phyloP scores from a whole-genome alignment of 2,329 filamentous ascomycete species.

The Ploettnerulaceae sp. region DNA sequence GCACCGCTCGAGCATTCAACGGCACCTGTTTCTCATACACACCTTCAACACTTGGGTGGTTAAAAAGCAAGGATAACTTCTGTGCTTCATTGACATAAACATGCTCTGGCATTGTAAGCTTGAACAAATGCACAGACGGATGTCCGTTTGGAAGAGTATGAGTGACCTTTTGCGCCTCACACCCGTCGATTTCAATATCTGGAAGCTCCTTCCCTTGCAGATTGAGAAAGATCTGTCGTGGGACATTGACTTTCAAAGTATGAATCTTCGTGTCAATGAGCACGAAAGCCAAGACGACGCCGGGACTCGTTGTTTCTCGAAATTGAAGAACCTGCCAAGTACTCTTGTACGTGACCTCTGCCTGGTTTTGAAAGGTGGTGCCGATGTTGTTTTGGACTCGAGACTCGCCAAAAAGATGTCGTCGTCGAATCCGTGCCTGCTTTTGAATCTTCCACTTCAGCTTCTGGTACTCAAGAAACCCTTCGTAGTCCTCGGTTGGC shows the following conservation, averaged over 20 bases:
- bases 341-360: conserved; percentile 81
- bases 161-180: conserved; percentile 86
- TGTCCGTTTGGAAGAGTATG: conserved; percentile 94
- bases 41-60: conserved; percentile 90
- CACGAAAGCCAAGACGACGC: conserved; percentile 82
- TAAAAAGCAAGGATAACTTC: conserved; percentile 78
- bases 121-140: conserved; percentile 89
- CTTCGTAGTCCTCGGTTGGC: conserved; percentile 79
- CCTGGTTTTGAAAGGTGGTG: conserved; percentile 81
- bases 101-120: conserved; percentile 83
- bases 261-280: conserved; percentile 93
- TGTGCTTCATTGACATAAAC: conserved; percentile 79
- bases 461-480: conserved; percentile 91
- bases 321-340: conserved; percentile 95
- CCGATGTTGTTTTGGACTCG: conserved; percentile 60
- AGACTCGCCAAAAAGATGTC: conserved; percentile 90
- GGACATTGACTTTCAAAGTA: conserved; percentile 80
- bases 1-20: conserved; percentile 76
- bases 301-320: conserved; percentile 73
- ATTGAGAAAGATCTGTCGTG: conserved; percentile 85
- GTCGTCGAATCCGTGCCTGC: conserved; percentile 75
- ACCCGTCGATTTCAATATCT: conserved; percentile 79
- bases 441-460: conserved; percentile 99
- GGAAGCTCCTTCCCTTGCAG: conserved; percentile 83
- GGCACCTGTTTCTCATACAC: conserved; percentile 95